Base-by-base conservation (phyloP, 2,329 filamentous ascomycete species). In the Coniochaeta prunicola region DNA sequence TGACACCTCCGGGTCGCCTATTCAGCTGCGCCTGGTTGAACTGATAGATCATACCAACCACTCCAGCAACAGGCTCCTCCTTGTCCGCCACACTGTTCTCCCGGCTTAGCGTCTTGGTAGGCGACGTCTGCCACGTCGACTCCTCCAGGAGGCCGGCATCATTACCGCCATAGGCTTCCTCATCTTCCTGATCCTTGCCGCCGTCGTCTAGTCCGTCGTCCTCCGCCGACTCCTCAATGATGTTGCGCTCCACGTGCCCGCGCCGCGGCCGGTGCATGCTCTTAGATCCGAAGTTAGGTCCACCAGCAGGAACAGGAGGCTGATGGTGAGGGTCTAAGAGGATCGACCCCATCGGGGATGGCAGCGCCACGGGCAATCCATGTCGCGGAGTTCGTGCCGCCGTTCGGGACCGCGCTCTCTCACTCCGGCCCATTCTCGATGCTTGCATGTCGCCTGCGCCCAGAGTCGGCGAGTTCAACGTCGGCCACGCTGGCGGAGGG, bases 251-350 rank as follows among this genome's bases (percentile, higher is more conserved):
- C 59, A 74, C 74, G 64, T 77, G 65, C 69, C 59, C 42, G 63
- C 74, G 71, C 24, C 80, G 78, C 15, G 72, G 70, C 57, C 76
- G 73, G 60, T 82, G 75, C n/a, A 75, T 67, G 56, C 78, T 82
- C 40, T 78, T 76, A 19, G 67, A 73, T 1, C 74, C 74, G 36
- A 76, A 69, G 5, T 75, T 74, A 10, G 24, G 80, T 77, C 21
- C 45, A 13, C 45, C 45, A 17, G 45, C 45, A 5, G 45, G 26
- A 1, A 76, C 74, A 1, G 79, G 76, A 6, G 88, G 89, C 61
- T 92, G 88, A 61, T 92, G 86, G 67, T 90, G 88, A 2, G 88
- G 85, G 71, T 92, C 89, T 2, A 92, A 77, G 1, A 92, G 77
- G 63, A 90, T 83, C 1, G 88, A 91, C 19, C 85, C 83, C 80